Percentiles rank a stretch among this genome's conserved stretches.
Conservation (phyloP, 257 asterid genomes). For the Fraxinus cuspidata region DNA sequence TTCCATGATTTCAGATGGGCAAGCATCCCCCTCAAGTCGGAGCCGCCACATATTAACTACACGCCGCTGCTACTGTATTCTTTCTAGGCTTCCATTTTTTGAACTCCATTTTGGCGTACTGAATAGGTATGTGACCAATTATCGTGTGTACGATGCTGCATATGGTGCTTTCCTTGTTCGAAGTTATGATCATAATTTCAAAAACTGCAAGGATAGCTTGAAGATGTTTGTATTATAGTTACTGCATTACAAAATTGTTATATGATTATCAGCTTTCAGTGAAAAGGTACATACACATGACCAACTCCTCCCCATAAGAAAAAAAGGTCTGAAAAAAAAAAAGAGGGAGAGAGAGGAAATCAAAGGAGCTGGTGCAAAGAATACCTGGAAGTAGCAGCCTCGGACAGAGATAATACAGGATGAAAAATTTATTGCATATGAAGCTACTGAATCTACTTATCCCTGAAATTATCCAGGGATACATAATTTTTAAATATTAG, state of each 20-base stretch:
- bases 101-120: constrained; percentile 93
- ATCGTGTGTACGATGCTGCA: not conserved
- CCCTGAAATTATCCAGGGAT: not conserved
- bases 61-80: constrained; percentile 94
- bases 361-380: not conserved
- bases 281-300: constrained; percentile 13
- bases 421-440: constrained; percentile 11
- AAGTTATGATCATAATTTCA: constrained; percentile 16
- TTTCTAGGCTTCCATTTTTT: constrained; percentile 92
- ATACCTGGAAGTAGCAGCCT: constrained; percentile 9
- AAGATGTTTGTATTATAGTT: constrained; percentile 17
- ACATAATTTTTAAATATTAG: not conserved
- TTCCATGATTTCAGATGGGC: constrained; percentile 74
- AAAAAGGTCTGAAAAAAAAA: not conserved
- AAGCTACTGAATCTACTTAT: constrained; percentile 10
- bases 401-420: not conserved
- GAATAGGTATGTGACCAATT: constrained; percentile 59
- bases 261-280: not conserved
- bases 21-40: constrained; percentile 50
- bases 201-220: not conserved
- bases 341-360: not conserved
- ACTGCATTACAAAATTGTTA: constrained; percentile 11
- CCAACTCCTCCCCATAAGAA: constrained; percentile 1
- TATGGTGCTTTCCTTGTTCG: constrained; percentile 20
- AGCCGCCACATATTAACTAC: constrained; percentile 85